Percentiles rank a stretch among this genome's conserved stretches.
phyloP scores from a whole-genome alignment of 257 asterid genomes.

The Solanum verrucosum region DNA sequence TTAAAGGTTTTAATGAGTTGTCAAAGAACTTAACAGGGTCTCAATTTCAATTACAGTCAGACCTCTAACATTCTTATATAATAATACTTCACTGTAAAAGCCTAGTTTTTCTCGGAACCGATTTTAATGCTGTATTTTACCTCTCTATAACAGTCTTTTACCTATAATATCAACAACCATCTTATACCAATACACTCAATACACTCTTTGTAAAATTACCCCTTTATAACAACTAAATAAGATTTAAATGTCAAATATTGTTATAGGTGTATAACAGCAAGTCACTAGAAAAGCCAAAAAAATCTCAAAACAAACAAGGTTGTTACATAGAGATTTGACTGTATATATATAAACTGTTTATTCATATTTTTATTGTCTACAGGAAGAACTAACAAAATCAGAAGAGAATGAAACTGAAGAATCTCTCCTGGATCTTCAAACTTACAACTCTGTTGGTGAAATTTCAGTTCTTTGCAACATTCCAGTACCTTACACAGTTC shows the following conservation, averaged over 20 bases:
- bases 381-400: constrained; percentile 40
- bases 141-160: neutral
- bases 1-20: neutral
- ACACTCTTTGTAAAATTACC: neutral
- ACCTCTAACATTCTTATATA: neutral
- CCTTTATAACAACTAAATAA: neutral
- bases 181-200: neutral
- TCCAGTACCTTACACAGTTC: constrained; percentile 38
- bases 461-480: constrained; percentile 47
- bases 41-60: neutral
- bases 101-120: neutral
- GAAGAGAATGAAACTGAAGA: constrained; percentile 28
- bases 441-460: constrained; percentile 39
- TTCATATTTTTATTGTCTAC: neutral
- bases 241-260: neutral
- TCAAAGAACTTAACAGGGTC: neutral
- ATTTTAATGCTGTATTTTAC: neutral
- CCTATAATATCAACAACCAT: neutral
- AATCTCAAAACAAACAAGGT: neutral
- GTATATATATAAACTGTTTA: neutral
- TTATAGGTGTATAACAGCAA: neutral
- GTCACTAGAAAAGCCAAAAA: neutral
- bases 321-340: neutral
- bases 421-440: constrained; percentile 16
- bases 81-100: neutral